These are phyloP conservation scores for Exophiala bonariae DNA, from an alignment of 2,329 filamentous ascomycete species.

Conservation along the genomic window DNA sequence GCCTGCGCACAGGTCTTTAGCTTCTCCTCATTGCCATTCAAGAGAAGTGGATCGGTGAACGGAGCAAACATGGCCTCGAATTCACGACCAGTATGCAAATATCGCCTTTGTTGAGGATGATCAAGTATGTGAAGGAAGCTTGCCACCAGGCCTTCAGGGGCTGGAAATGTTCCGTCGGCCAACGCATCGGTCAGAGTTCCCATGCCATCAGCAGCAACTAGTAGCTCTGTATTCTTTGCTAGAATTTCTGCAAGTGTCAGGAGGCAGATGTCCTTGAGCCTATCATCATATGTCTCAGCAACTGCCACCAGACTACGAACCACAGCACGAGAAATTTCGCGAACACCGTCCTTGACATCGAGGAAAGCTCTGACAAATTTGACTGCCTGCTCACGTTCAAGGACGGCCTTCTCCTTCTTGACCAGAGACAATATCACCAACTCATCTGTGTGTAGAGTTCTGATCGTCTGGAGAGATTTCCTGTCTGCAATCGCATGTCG, in stretches of 20 bases:
- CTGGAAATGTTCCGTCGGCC: slow-evolving; percentile 86
- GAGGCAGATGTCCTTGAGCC: slow-evolving; percentile 84
- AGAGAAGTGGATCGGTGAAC: slow-evolving; percentile 77
- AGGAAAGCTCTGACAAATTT: slow-evolving; percentile 95
- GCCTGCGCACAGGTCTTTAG: slow-evolving; percentile 87
- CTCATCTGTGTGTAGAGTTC: slow-evolving; percentile 85
- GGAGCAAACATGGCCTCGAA: slow-evolving; percentile 86
- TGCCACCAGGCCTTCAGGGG: slow-evolving; percentile 81
- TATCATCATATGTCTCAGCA: slow-evolving; percentile 81
- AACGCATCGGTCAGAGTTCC: slow-evolving; percentile 87
- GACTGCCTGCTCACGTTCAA: slow-evolving; percentile 93
- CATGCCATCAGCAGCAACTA: slow-evolving; percentile 82
- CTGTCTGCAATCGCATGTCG: slow-evolving; percentile 93
- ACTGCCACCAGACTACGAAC: slow-evolving; percentile 88
- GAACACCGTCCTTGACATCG: slow-evolving; percentile 89
- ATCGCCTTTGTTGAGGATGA: slow-evolving; percentile 74
- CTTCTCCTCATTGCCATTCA: slow-evolving; percentile 59
- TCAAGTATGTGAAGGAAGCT: slow-evolving; percentile 92
- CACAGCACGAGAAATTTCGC: slow-evolving; percentile 82
- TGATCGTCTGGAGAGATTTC: slow-evolving; percentile 83
- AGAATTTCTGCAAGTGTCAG: slow-evolving; percentile 92
- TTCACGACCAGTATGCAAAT: slow-evolving; percentile 83
- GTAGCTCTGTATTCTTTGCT: slow-evolving; percentile 76
- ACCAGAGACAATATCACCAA: slow-evolving; percentile 88
- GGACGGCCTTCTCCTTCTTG: slow-evolving; percentile 94